Evolutionary conservation across 2,329 filamentous ascomycete genomes (phyloP), one percentile per base, ranked within the genome.

Genomic region (Penicillium italicum): DNA sequence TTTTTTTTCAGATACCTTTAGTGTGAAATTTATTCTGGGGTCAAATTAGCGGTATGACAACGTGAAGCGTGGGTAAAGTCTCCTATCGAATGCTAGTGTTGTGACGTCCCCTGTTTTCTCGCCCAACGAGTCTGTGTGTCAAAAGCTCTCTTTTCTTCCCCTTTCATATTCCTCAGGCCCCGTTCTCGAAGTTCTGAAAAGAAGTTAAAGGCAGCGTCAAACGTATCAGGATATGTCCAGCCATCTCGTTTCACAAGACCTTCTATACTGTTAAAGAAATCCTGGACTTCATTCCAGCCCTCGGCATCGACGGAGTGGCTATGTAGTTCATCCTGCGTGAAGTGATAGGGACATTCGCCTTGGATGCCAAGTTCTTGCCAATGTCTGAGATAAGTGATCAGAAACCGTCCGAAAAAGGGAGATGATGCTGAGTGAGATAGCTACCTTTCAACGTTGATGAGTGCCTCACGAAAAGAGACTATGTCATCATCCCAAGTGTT

Each of bases 181-280:
- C 64, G 52, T 55, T 74, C 66, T 60, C 70, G 61, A 36, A 76
- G 60, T 31, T 71, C 64, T 38, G 58, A 61, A 53, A 75, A 76
- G 47, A 75, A 63, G 22, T 68, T 58, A 31, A 72, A 59, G 38
- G 72, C 71, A 59, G 70, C 61, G 16, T 72, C 62, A 48, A 74
- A 76, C 31, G 66, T 67, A 45, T 74, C 66, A 53, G 67, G 65
- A 18, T 66, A 57, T 16, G 72, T 73, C 68, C 71, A 76, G 33
- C 74, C 72, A 66, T 76, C 73, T 31, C 72, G 64, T 49, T 64
- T 53, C 33, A 76, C 68, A 59, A 74, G 62, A 10, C 63, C 62
- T 34, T 69, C 61, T 54, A 76, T 55, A 46, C 58, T 62, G 43
- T 72, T 66, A 68, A 70, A 76, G 48, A 76, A 74, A 46, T 76